Conservation (phyloP, 2,329 filamentous ascomycete genomes). For the Albophoma yamanashiensis region DNA sequence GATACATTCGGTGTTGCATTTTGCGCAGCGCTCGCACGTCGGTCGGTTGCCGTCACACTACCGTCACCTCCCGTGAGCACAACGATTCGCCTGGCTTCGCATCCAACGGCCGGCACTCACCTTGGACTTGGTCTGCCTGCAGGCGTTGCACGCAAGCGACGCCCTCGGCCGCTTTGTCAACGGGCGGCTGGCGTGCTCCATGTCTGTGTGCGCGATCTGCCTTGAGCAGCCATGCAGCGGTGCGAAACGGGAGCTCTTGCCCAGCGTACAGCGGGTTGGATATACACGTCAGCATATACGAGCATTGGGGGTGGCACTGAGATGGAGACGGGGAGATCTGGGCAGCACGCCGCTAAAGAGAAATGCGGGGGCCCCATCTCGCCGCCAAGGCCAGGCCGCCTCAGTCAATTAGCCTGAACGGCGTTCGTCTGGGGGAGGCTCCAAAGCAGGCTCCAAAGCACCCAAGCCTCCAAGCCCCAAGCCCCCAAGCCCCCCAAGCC, state of each 20-base stretch:
- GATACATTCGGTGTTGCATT: constrained; percentile 7
- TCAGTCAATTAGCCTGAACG: not conserved
- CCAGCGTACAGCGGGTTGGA: not conserved
- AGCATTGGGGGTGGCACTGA: not conserved
- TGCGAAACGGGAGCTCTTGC: not conserved
- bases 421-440: no score
- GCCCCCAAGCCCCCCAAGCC: no score
- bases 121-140: constrained; percentile 13
- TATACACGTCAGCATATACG: not conserved
- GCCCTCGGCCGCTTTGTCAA: constrained; percentile 12
- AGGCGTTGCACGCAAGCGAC: constrained; percentile 11
- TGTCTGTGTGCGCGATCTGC: not conserved
- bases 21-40: constrained; percentile 10
- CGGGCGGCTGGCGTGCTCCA: constrained; percentile 7
- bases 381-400: not conserved
- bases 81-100: not conserved
- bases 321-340: not conserved
- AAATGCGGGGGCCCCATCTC: not conserved
- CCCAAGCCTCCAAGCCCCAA: not conserved
- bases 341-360: not conserved
- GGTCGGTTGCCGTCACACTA: constrained; percentile 12
- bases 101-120: constrained; percentile 3
- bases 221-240: not conserved
- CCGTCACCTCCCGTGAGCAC: not conserved
- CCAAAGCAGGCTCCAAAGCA: not conserved